Evolutionary conservation across 2,329 filamentous ascomycete species (phyloP).

Genomic region (Pestalotiopsis sp.): DNA sequence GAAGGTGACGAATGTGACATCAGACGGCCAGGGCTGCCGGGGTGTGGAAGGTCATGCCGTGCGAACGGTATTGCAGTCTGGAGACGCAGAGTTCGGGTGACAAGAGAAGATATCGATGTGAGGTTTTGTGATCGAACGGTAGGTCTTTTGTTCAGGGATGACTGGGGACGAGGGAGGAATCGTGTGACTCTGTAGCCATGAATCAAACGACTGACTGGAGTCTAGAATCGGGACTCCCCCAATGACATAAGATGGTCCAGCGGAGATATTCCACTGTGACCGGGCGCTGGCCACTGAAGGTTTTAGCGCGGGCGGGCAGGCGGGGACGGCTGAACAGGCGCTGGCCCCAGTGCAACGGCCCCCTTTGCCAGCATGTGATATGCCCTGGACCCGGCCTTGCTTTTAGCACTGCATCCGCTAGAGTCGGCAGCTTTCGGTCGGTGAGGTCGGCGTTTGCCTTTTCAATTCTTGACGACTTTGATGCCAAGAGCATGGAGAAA

Average conservation of each 20-base stretch:
- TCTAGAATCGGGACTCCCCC: neutral
- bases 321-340: neutral
- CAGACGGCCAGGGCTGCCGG: constrained; percentile 9
- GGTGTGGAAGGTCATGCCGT: constrained; percentile 11
- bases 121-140: neutral
- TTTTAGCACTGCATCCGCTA: neutral
- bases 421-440: neutral
- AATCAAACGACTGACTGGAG: neutral
- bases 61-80: neutral
- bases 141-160: neutral
- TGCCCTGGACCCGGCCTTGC: neutral
- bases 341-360: neutral
- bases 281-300: neutral
- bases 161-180: neutral
- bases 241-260: constrained; percentile 5
- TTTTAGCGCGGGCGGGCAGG: neutral
- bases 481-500: neutral
- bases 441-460: neutral
- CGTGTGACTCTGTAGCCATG: constrained; percentile 5
- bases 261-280: neutral
- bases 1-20: constrained; percentile 7
- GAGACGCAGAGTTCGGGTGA: neutral
- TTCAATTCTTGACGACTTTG: neutral
- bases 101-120: neutral
- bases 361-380: neutral